phyloP scores from a whole-genome alignment of 495 filamentous ascomycete genomes.

The Penicillium flavigenum region DNA sequence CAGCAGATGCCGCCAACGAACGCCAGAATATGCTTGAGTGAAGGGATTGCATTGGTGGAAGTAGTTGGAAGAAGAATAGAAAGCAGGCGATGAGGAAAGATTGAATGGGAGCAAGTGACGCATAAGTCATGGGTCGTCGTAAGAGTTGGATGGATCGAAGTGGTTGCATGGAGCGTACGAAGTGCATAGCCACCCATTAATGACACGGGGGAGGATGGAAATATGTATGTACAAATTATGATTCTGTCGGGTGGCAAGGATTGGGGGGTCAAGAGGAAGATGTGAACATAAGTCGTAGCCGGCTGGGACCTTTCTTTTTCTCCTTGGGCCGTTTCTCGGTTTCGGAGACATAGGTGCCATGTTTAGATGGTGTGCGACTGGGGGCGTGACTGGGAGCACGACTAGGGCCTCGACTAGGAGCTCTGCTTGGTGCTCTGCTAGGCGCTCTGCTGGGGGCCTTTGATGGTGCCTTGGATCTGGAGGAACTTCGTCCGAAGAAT shows the following conservation, averaged over 20 bases:
- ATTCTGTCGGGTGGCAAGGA: conserved; percentile 5
- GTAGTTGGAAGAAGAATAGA: background rate
- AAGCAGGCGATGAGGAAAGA: background rate
- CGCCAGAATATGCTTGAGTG: conserved; percentile 4
- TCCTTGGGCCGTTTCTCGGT: conserved; percentile 39
- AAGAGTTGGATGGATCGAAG: background rate
- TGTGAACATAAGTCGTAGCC: conserved; percentile 47
- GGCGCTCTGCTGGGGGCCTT: conserved; percentile 23
- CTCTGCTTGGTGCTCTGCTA: conserved; percentile 15
- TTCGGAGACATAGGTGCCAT: conserved; percentile 31
- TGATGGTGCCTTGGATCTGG: conserved; percentile 24
- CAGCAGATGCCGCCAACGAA: background rate
- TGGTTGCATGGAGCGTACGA: background rate
- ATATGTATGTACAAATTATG: conserved; percentile 6
- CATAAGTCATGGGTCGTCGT: background rate
- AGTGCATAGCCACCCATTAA: background rate
- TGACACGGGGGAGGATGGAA: background rate
- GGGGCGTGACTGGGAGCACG: conserved; percentile 13
- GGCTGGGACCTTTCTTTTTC: conserved; percentile 44
- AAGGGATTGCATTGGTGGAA: background rate
- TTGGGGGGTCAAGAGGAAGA: conserved; percentile 21
- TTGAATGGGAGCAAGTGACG: background rate
- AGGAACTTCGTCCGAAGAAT: conserved; percentile 19
- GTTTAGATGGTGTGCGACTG: conserved; percentile 19
- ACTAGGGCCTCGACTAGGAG: background rate